Evolutionary conservation across 805 yeast genomes (phyloP).

Genomic region (Candida easanensis): DNA sequence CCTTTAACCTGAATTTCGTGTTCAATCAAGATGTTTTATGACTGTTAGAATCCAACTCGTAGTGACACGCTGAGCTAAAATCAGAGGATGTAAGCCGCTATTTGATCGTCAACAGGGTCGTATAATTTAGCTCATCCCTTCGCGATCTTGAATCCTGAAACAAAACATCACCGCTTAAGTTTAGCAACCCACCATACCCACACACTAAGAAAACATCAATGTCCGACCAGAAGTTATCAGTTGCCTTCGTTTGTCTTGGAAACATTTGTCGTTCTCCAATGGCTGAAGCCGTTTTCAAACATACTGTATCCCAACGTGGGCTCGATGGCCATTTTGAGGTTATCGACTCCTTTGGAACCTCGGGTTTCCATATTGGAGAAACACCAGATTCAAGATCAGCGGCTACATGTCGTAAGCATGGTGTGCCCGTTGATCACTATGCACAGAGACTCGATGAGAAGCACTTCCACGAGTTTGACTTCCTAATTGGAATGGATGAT

Average conservation of each 20-base stretch:
- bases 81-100: neutral
- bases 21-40: neutral
- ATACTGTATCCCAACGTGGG: slow-evolving; percentile 54
- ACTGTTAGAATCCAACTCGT: neutral
- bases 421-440: slow-evolving; percentile 68
- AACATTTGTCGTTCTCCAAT: slow-evolving; percentile 95
- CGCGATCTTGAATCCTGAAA: no score
- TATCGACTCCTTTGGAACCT: slow-evolving; percentile 89
- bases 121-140: no score
- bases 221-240: slow-evolving; percentile 38
- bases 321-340: slow-evolving; percentile 39
- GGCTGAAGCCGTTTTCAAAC: slow-evolving; percentile 91
- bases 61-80: neutral
- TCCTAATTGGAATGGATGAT: slow-evolving; percentile 69
- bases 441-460: slow-evolving; percentile 63
- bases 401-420: slow-evolving; percentile 63
- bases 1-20: no score
- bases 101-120: no score
- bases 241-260: slow-evolving; percentile 90
- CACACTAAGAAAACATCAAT: no score
- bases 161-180: no score
- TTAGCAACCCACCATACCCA: no score
- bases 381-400: slow-evolving; percentile 75
- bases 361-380: slow-evolving; percentile 81
- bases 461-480: slow-evolving; percentile 61